Evolutionary conservation across 1,284 basidiomycete genomes (phyloP).

Genomic region (Trametes versicolor): DNA sequence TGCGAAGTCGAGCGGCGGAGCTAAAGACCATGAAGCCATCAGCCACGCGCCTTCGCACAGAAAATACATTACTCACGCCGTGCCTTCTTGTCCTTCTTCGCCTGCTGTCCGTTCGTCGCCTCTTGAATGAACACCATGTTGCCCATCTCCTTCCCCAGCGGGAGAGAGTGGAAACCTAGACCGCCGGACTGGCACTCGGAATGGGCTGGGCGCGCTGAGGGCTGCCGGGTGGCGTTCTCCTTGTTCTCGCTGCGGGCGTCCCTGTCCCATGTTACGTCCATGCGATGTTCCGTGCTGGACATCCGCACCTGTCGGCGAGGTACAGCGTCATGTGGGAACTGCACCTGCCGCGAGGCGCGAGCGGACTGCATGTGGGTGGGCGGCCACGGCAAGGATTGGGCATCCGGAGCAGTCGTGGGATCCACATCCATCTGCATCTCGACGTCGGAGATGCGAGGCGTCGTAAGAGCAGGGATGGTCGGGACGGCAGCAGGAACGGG

Average conservation of each 20-base stretch:
- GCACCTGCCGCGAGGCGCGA: constrained; percentile 15
- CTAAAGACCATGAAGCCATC: constrained; percentile 35
- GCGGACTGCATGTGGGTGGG: constrained; percentile 17
- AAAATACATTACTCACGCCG: constrained; percentile 56
- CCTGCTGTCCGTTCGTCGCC: constrained; percentile 44
- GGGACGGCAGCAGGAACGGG: constrained; percentile 32
- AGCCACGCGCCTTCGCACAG: constrained; percentile 2
- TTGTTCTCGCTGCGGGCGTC: constrained; percentile 48
- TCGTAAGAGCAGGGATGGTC: constrained; percentile 6
- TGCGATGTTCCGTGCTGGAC: constrained; percentile 20
- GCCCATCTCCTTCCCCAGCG: constrained; percentile 56
- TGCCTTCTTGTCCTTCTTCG: constrained; percentile 59
- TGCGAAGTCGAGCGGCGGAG: constrained; percentile 49
- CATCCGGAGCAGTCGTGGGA: neutral
- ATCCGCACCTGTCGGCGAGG: constrained; percentile 17
- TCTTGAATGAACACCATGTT: constrained; percentile 54
- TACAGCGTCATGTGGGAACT: neutral
- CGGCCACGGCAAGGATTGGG: constrained; percentile 14
- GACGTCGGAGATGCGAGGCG: constrained; percentile 9
- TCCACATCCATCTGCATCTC: constrained; percentile 16
- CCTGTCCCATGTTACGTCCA: constrained; percentile 22
- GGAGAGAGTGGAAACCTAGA: constrained; percentile 53
- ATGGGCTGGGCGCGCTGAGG: constrained; percentile 16
- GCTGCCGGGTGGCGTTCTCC: constrained; percentile 55
- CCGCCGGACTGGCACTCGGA: constrained; percentile 44